phyloP scores from a whole-genome alignment of 148 eudicot genomes.

The Vaccinium macrocarpon region DNA sequence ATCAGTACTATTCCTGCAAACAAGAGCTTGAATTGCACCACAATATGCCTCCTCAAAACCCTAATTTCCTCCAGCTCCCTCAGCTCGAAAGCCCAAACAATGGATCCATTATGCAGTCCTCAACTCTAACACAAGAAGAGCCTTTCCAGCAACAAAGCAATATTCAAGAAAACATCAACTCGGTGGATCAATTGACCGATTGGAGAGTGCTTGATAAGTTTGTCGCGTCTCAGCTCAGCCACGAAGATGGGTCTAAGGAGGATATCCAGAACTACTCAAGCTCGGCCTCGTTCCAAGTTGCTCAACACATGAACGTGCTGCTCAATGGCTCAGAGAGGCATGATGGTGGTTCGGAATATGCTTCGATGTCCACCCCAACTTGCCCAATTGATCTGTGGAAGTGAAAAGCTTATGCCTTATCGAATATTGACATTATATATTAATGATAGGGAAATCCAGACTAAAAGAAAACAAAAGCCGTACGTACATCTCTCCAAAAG shows the following conservation, averaged over 20 bases:
- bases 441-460: not conserved
- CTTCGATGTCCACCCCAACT: conserved; percentile 44
- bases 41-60: conserved; percentile 46
- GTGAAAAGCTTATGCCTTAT: conserved; percentile 17
- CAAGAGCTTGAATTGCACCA: conserved; percentile 55
- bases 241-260: conserved; percentile 41
- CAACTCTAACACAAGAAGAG: conserved; percentile 29
- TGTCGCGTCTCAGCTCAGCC: conserved; percentile 83
- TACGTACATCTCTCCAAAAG: not conserved
- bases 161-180: conserved; percentile 26
- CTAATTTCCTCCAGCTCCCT: conserved; percentile 59
- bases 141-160: conserved; percentile 11
- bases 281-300: conserved; percentile 30
- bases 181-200: conserved; percentile 60
- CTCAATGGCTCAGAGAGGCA: conserved; percentile 31
- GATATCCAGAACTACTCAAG: conserved; percentile 26
- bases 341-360: conserved; percentile 39
- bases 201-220: conserved; percentile 82
- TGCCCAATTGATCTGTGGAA: conserved; percentile 71
- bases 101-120: conserved; percentile 23
- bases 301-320: conserved; percentile 44
- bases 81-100: conserved; percentile 58
- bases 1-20: conserved; percentile 43
- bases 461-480: conserved; percentile 14
- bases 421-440: not conserved